Conservation (phyloP, 2,329 filamentous ascomycete species). For the Trichoderma polysporum region DNA sequence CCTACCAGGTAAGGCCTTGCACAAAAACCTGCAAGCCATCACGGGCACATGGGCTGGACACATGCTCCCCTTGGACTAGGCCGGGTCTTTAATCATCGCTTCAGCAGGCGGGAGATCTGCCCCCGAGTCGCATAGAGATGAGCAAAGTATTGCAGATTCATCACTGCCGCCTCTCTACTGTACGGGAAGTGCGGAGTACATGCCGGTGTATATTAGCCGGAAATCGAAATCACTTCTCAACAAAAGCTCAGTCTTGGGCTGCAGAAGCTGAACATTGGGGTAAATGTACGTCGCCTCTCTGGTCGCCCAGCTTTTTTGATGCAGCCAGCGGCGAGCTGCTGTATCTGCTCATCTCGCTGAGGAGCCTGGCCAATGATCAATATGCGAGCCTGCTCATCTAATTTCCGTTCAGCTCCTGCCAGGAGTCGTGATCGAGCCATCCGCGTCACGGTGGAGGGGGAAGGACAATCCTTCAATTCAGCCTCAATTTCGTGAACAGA, state of each 20-base stretch:
- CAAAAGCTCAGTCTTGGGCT: background rate
- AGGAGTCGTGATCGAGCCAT: conserved; percentile 13
- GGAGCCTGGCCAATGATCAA: background rate
- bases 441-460: conserved; percentile 1
- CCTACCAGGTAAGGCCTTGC: background rate
- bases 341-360: conserved; percentile 2
- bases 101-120: conserved; percentile 18
- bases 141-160: conserved; percentile 3
- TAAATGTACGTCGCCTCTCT: background rate
- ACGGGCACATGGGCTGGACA: conserved; percentile 9
- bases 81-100: conserved; percentile 17
- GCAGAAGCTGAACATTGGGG: conserved; percentile 17
- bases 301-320: background rate
- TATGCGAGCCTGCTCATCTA: conserved; percentile 1
- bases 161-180: conserved; percentile 4
- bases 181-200: conserved; percentile 4
- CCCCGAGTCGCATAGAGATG: conserved; percentile 12
- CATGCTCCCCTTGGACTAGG: conserved; percentile 10
- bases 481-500: conserved; percentile 14
- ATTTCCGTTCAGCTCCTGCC: conserved; percentile 11
- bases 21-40: background rate
- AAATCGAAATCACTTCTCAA: conserved; percentile 7
- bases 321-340: background rate
- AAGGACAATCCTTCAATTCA: conserved; percentile 17
- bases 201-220: conserved; percentile 15